Conservation (phyloP, 306 rosid genomes). For the Spatholobus suberectus region DNA sequence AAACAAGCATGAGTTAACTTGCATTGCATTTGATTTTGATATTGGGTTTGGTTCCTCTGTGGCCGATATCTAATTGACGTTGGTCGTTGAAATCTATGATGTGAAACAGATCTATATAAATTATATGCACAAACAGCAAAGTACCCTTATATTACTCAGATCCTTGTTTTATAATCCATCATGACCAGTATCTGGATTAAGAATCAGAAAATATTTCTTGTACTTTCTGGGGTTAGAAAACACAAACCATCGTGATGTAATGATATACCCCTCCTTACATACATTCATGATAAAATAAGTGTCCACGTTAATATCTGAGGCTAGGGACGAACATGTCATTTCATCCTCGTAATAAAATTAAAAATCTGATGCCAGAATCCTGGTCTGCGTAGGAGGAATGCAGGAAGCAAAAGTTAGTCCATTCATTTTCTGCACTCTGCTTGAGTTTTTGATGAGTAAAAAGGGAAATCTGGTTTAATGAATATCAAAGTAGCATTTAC, state of each 20-base stretch:
- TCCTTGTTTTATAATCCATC: constrained; percentile 28
- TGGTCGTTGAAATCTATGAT: constrained; percentile 21
- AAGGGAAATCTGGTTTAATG: not conserved
- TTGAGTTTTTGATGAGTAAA: not conserved
- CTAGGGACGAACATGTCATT: not conserved
- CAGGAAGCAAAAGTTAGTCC: not conserved
- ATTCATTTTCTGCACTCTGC: not conserved
- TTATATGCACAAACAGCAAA: constrained; percentile 34
- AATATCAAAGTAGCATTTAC: not conserved
- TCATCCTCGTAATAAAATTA: not conserved
- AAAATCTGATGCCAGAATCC: not conserved
- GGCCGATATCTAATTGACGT: constrained; percentile 65
- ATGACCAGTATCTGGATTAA: not conserved
- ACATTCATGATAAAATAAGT: not conserved
- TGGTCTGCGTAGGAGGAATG: not conserved
- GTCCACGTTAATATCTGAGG: not conserved
- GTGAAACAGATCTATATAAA: constrained; percentile 5
- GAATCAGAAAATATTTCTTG: constrained; percentile 21
- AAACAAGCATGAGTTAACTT: constrained; percentile 61
- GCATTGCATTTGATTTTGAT: constrained; percentile 69
- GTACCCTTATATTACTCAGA: not conserved
- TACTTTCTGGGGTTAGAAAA: not conserved
- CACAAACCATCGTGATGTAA: not conserved
- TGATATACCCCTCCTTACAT: not conserved
- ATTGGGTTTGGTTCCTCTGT: constrained; percentile 69